These are phyloP conservation scores for Pseudonitzschia delicatissima DNA, from an alignment of 108 stramenopile species.

Conservation along the genomic window DNA sequence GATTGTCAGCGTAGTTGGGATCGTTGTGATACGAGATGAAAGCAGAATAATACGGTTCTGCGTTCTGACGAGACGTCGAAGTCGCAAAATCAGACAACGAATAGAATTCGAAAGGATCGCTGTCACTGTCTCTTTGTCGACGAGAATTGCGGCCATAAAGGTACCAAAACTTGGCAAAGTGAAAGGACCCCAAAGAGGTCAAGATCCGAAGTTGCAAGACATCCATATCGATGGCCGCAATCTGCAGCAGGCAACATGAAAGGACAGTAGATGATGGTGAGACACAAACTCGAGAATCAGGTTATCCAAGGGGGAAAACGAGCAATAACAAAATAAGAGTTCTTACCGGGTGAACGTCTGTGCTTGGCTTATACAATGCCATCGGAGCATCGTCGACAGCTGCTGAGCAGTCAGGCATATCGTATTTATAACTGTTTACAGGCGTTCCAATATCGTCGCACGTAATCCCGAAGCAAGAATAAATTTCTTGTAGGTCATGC, in stretches of 20 bases:
- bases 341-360: conserved; percentile 44
- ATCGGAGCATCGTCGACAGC: conserved; percentile 32
- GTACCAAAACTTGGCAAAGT: conserved; percentile 61
- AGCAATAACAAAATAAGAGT: not conserved
- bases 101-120: conserved; percentile 42
- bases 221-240: conserved; percentile 65
- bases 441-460: conserved; percentile 72
- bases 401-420: conserved; percentile 21
- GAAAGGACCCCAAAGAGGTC: conserved; percentile 32
- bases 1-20: conserved; percentile 51
- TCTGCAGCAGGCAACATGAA: not conserved
- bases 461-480: conserved; percentile 72
- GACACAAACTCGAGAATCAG: not conserved
- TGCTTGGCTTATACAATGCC: conserved; percentile 59
- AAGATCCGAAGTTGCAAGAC: conserved; percentile 53
- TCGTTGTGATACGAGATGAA: conserved; percentile 52
- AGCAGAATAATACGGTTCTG: conserved; percentile 56
- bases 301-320: not conserved
- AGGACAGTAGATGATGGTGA: no score
- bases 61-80: conserved; percentile 38
- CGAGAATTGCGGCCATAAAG: conserved; percentile 67
- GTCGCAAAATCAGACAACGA: conserved; percentile 65
- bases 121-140: conserved; percentile 39
- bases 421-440: conserved; percentile 8
- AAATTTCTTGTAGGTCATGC: conserved; percentile 51